These are phyloP conservation scores for Fagus sylvatica DNA, from an alignment of 306 rosid genomes.

Conservation along the genomic window DNA sequence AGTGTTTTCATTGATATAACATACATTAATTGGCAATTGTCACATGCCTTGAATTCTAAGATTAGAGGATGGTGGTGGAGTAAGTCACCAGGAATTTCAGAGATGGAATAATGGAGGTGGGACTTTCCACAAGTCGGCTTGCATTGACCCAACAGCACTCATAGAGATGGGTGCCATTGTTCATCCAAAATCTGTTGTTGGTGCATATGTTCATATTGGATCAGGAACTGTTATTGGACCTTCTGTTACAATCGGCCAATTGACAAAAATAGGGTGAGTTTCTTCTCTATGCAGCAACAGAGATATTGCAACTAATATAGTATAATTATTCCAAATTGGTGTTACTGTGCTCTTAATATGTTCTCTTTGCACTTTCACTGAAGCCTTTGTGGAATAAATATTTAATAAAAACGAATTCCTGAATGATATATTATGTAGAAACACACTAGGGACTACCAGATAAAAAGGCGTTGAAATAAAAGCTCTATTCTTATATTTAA, in stretches of 20 bases:
- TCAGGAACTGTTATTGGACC: slow-evolving; percentile 86
- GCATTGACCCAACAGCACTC: slow-evolving; percentile 60
- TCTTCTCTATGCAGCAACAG: neutral
- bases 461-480: too few relatives aligned
- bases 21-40: slow-evolving; percentile 13
- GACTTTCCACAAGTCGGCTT: slow-evolving; percentile 61
- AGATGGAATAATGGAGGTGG: slow-evolving; percentile 91
- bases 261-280: slow-evolving; percentile 64
- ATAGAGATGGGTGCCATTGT: slow-evolving; percentile 77
- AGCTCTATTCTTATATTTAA: neutral
- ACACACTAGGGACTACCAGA: too few relatives aligned
- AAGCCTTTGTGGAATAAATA: neutral
- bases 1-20: neutral
- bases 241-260: slow-evolving; percentile 63
- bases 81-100: slow-evolving; percentile 35
- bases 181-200: slow-evolving; percentile 65
- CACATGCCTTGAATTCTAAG: slow-evolving; percentile 41
- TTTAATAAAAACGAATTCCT: too few relatives aligned
- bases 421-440: too few relatives aligned
- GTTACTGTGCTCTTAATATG: neutral
- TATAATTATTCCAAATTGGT: neutral
- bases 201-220: slow-evolving; percentile 54
- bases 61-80: slow-evolving; percentile 41
- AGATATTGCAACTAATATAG: neutral
- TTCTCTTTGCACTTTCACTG: neutral